Conservation (phyloP, 441 rosid species). For the Populus hybrid region DNA sequence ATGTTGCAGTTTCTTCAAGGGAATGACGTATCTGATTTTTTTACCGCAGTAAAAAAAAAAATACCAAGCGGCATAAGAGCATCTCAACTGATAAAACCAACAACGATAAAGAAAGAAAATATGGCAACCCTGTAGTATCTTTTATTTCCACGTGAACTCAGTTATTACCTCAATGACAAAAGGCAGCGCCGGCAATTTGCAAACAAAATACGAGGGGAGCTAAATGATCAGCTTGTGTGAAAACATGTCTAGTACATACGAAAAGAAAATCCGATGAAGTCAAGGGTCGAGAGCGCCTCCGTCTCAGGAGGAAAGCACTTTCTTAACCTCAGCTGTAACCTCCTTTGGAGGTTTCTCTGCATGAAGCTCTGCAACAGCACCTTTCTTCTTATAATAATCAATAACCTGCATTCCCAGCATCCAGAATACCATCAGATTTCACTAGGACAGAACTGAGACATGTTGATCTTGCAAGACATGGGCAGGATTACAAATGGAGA, state of each 20-base stretch:
- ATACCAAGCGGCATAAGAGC: background rate
- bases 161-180: constrained; percentile 12
- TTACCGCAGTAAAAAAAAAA: background rate
- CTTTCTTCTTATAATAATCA: constrained; percentile 70
- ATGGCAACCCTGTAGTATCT: background rate
- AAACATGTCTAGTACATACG: constrained; percentile 12
- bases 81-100: background rate
- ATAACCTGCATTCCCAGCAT: constrained; percentile 53
- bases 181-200: constrained; percentile 17
- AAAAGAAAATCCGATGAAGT: constrained; percentile 10
- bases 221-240: background rate
- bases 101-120: background rate
- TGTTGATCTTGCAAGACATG: background rate
- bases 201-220: constrained; percentile 1
- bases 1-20: background rate
- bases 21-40: background rate
- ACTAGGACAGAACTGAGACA: background rate
- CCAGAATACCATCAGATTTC: background rate
- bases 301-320: constrained; percentile 49
- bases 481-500: background rate
- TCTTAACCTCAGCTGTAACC: constrained; percentile 76
- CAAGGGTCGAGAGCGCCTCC: background rate
- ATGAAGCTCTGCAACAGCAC: constrained; percentile 63
- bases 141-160: constrained; percentile 18
- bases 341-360: constrained; percentile 82